Base-by-base conservation (phyloP, 2,329 filamentous ascomycete genomes). In the Fusarium nodosum region DNA sequence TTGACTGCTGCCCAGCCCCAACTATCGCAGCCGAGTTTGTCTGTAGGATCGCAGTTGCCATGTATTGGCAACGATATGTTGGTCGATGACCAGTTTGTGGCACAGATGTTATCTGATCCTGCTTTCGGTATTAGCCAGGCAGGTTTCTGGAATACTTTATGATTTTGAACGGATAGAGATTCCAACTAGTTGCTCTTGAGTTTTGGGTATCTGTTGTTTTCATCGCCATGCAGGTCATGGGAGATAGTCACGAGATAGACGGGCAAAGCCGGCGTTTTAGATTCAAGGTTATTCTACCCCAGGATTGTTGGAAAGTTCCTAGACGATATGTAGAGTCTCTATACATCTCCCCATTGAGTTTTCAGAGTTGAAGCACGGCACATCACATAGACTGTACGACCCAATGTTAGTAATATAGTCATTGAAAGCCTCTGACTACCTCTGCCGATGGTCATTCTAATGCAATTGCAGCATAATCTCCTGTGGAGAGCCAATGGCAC, bases 171-270 rank as follows among this genome's bases (percentile, higher is more conserved):
- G 38, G 24, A 52, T 9, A 45, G 26, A 15, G 46, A 65, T 65
- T 60, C 62, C 60, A 65, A 65, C n/a, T n/a, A n/a, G 38, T 65
- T 65, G 41, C 11, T 65, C 47, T 57, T 47, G n/a, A 18, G 11
- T 3, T 4, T 54, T 53, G 20, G 8, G 10, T 22, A 0, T 26
- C 24, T 20, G 16, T 33, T 36, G 16, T 16, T 60, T 60, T 51
- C 15, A 39, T 51, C 24, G 11, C 7, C 5, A 41, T 51, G 60
- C 26, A 6, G 53, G 53, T 4, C 41, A 47, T 28, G 12, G 5
- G 5, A 24, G 26, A 13, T 18, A 5, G 22, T 50, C 47, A 34
- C 42, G 45, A 18, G 50, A 15, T 45, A 50, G 44, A 48, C 6
- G 33, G 10, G 42, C 7, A 9, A 28, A 39, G 24, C 46, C 11